Evolutionary conservation across 2,329 filamentous ascomycete species (phyloP).

Genomic region (Colletotrichum salicis): DNA sequence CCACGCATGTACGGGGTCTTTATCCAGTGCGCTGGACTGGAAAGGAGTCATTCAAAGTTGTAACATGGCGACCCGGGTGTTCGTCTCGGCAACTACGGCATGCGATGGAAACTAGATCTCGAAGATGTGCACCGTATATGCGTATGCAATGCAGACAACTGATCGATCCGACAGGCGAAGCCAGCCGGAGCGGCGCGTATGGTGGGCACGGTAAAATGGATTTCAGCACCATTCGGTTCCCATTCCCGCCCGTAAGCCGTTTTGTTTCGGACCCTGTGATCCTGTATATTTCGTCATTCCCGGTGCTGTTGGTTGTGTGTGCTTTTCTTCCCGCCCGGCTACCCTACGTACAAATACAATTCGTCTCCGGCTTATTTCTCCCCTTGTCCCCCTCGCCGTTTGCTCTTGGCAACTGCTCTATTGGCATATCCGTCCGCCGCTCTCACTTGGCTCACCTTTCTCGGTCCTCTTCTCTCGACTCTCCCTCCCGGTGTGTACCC

Average conservation of each 20-base stretch:
- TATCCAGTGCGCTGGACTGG: not conserved
- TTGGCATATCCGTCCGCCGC: not conserved
- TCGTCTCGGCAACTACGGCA: not conserved
- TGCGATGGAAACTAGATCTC: not conserved
- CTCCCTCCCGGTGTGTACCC: not conserved
- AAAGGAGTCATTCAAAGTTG: not conserved
- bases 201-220: not conserved
- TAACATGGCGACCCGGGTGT: not conserved
- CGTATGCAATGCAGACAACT: not conserved
- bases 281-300: not conserved
- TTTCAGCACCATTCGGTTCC: not conserved
- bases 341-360: not conserved
- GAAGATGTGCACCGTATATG: not conserved
- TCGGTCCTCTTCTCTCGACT: not conserved
- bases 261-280: not conserved
- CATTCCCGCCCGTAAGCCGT: constrained; percentile 1
- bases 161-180: not conserved
- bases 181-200: not conserved
- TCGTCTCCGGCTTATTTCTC: not conserved
- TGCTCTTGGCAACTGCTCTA: not conserved
- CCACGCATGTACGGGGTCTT: not conserved
- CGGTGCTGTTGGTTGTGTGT: not conserved
- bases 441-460: not conserved
- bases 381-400: not conserved
- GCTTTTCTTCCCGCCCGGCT: not conserved